Percentiles rank a stretch among this genome's conserved stretches.
These are phyloP conservation scores for Epichloe sibirici DNA, from an alignment of 2,329 filamentous ascomycete genomes.

Conservation along the genomic window DNA sequence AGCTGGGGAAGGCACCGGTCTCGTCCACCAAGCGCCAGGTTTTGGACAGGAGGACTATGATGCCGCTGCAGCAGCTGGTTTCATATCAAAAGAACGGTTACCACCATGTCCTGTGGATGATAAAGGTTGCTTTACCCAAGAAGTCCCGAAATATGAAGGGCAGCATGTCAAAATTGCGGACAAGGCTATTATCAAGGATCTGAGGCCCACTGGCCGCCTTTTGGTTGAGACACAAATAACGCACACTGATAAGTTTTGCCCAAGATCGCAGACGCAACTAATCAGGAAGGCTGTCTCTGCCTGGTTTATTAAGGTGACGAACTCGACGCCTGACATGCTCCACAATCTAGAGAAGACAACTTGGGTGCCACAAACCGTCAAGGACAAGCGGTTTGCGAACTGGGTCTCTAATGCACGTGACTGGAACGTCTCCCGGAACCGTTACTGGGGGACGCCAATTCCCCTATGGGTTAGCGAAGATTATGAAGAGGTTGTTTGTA, in stretches of 20 bases:
- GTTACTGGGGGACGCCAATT: constrained; percentile 16
- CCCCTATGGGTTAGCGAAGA: constrained; percentile 17
- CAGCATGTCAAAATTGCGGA: constrained; percentile 16
- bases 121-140: constrained; percentile 15
- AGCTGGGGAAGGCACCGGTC: constrained; percentile 59
- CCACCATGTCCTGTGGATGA: constrained; percentile 64
- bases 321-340: constrained; percentile 13
- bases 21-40: constrained; percentile 63
- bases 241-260: constrained; percentile 16
- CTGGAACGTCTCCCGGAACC: constrained; percentile 14
- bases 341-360: constrained; percentile 13
- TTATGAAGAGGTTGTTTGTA: constrained; percentile 14
- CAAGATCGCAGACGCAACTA: constrained; percentile 16
- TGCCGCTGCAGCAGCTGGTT: constrained; percentile 49
- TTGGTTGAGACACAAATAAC: constrained; percentile 12
- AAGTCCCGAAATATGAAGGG: constrained; percentile 14
- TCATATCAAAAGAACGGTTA: constrained; percentile 49
- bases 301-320: constrained; percentile 16
- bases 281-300: constrained; percentile 16
- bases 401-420: constrained; percentile 15
- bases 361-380: constrained; percentile 14
- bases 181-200: constrained; percentile 15
- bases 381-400: constrained; percentile 16
- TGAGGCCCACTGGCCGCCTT: constrained; percentile 12
- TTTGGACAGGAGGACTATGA: constrained; percentile 72